Evolutionary conservation across 2,329 filamentous ascomycete genomes (phyloP).

Genomic region (Aureobasidium sp.): DNA sequence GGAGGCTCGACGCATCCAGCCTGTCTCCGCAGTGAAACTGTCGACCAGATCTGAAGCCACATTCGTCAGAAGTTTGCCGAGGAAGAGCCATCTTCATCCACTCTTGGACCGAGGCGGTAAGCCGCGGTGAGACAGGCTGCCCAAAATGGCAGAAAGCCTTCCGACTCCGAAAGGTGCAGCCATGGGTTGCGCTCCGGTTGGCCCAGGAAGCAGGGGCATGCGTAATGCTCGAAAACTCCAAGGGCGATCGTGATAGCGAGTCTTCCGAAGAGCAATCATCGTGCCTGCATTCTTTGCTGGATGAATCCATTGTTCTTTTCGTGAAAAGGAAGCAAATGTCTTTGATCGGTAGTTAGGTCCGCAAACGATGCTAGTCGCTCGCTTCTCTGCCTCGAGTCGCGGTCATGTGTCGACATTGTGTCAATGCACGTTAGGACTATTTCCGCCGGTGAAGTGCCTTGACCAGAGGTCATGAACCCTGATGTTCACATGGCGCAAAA

Average conservation of each 20-base stretch:
- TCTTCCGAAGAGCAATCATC: not conserved
- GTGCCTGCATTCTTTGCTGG: not conserved
- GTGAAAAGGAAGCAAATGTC: not conserved
- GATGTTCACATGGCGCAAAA: slow-evolving; percentile 2
- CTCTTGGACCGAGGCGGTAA: slow-evolving; percentile 4
- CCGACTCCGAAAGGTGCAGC: not conserved
- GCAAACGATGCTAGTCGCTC: slow-evolving; percentile 9
- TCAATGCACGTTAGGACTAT: slow-evolving; percentile 5
- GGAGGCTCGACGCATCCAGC: slow-evolving; percentile 5
- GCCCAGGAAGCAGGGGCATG: not conserved
- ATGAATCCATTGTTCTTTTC: not conserved
- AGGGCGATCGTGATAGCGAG: not conserved
- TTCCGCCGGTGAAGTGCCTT: slow-evolving; percentile 1
- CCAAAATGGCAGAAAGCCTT: not conserved
- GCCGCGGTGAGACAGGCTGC: not conserved
- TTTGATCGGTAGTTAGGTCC: slow-evolving; percentile 2
- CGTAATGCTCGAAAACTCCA: not conserved
- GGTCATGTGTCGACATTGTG: slow-evolving; percentile 5
- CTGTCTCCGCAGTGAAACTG: not conserved
- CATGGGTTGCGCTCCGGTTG: not conserved
- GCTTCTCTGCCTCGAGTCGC: not conserved
- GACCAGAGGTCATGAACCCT: slow-evolving; percentile 8
- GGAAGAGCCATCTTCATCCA: slow-evolving; percentile 1
- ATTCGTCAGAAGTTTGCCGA: slow-evolving; percentile 7
- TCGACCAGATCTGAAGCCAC: not conserved